These are phyloP conservation scores for Candida pini DNA, from an alignment of 805 yeast genomes.

Conservation along the genomic window DNA sequence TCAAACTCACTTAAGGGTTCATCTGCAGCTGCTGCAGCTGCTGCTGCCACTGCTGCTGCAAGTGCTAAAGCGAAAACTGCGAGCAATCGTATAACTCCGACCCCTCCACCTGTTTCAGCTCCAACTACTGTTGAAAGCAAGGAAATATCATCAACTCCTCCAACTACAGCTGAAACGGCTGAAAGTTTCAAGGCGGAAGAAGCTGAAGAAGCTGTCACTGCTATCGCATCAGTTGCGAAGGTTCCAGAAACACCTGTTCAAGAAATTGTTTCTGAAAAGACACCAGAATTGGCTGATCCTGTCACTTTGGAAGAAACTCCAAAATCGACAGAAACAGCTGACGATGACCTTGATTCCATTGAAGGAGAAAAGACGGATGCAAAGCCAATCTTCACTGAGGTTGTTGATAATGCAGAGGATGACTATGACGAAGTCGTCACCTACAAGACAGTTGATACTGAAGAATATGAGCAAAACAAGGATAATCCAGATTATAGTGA, in stretches of 20 bases:
- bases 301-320: conserved; percentile 2
- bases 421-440: conserved; percentile 31
- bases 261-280: background rate
- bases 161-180: conserved; percentile 3
- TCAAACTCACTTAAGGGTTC: conserved; percentile 22
- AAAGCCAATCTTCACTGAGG: conserved; percentile 29
- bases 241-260: conserved; percentile 6
- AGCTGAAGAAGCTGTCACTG: conserved; percentile 6
- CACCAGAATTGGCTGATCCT: too few species aligned
- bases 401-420: conserved; percentile 15
- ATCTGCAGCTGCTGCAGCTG: conserved; percentile 28
- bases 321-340: conserved; percentile 9
- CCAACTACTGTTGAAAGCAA: conserved; percentile 2
- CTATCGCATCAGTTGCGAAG: conserved; percentile 5
- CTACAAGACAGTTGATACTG: conserved; percentile 46
- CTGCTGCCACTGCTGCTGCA: conserved; percentile 27
- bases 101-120: conserved; percentile 7
- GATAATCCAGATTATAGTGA: conserved; percentile 47
- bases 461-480: conserved; percentile 39
- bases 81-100: too few species aligned
- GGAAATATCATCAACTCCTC: conserved; percentile 3
- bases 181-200: background rate
- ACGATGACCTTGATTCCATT: conserved; percentile 20
- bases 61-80: conserved; percentile 5
- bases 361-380: conserved; percentile 10